Conservation (phyloP, 2,329 filamentous ascomycete species). For the Berkeleyomyces rouxiae region DNA sequence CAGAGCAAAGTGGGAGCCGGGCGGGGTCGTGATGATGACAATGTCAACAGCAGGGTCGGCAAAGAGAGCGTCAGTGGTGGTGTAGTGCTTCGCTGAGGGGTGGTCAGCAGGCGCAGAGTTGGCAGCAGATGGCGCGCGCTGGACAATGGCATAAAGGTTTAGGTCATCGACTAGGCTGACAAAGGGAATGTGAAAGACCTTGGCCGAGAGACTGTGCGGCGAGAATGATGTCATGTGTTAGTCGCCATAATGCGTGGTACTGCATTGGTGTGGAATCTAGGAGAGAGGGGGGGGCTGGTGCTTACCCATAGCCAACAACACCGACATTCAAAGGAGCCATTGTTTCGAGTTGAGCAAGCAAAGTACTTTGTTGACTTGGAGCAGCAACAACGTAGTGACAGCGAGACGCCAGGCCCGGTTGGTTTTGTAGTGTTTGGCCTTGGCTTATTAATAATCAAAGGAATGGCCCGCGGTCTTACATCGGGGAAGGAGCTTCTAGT, state of each 20-base stretch:
- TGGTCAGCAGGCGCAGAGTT: conserved; percentile 55
- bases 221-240: not conserved
- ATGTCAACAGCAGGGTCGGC: conserved; percentile 50
- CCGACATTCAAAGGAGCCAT: conserved; percentile 29
- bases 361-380: not conserved
- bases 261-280: not conserved
- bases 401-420: not conserved
- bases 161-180: conserved; percentile 27
- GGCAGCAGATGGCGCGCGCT: conserved; percentile 47
- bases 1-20: conserved; percentile 52
- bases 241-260: not conserved
- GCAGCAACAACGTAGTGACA: not conserved
- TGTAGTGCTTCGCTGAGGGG: conserved; percentile 47
- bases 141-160: conserved; percentile 56
- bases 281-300: not conserved
- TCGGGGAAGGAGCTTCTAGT: not conserved
- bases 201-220: conserved; percentile 40
- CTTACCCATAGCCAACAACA: conserved; percentile 35
- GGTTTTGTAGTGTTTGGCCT: not conserved
- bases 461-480: not conserved
- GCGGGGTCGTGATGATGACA: conserved; percentile 54
- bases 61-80: conserved; percentile 43
- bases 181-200: conserved; percentile 73
- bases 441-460: not conserved
- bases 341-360: not conserved